Evolutionary conservation across 2,329 filamentous ascomycete species (phyloP), one percentile per base, ranked within the genome.

Genomic region (Elsinoe fawcettii): DNA sequence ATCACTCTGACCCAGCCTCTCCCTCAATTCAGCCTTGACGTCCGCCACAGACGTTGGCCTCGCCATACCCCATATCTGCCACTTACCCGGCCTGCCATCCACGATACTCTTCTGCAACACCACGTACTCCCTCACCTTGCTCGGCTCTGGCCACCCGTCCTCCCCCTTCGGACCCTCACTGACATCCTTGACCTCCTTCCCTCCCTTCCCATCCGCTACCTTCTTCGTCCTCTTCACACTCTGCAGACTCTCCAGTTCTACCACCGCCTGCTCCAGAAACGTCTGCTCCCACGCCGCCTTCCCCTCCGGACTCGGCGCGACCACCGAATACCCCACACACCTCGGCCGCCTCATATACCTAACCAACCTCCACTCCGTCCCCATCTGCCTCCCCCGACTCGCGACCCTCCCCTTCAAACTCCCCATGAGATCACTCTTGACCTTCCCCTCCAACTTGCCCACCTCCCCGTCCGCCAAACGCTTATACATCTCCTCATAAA

Each of bases 61-160:
- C 46, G 71, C 64, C 57, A 72, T 71, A 2, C 78, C 78, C 78
- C 77, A 80, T 53, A 79, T 65, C 60, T 71, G 74, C 78, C 78
- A 80, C 14, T 69, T 65, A 11, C 69, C 67, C 39, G 74, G 67
- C 59, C 72, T 67, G 7, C 74, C 72, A 27, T 68, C 67, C 64
- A 72, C 68, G 34, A 72, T 64, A 32, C 74, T 61, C 64, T 74
- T 72, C 67, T 80, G 77, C 22, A 80, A 63, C 12, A 80, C 77
- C 27, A 80, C 63, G 60, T 80, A 78, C 64, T 80, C 78, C 1
- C 67, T 70, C 60, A 71, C 71, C 60, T 73, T 71, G 65, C 73
- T 73, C 54, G 69, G 60, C 49, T 56, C 9, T 4, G 32, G 44
- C 56, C 37, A 46, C 22, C 55, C 55, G 4, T 9, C 64, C 64